A percentile compares a stretch with the other conserved stretches of the same genome.
phyloP scores from a whole-genome alignment of 805 yeast genomes.

The Cephaloascus fragrans region DNA sequence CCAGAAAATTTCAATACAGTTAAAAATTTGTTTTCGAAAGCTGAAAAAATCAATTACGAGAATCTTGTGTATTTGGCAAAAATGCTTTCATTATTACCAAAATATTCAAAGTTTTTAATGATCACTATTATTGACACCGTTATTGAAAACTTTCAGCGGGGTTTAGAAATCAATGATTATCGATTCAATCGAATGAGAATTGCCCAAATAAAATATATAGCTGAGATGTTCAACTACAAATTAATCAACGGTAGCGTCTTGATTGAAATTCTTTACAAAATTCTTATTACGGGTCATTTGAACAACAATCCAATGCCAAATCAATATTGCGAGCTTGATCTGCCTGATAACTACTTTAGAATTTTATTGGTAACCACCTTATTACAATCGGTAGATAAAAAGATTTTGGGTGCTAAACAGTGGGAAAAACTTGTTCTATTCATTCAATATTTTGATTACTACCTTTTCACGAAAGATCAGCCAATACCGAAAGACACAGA shows the following conservation, averaged over 20 bases:
- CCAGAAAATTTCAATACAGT: constrained; percentile 20
- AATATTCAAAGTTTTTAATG: constrained; percentile 27
- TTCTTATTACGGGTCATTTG: constrained; percentile 59
- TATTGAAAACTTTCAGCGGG: constrained; percentile 54
- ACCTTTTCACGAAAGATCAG: constrained; percentile 46
- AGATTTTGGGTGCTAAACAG: constrained; percentile 6
- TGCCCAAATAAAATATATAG: constrained; percentile 50
- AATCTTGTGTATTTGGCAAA: constrained; percentile 40
- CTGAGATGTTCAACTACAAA: constrained; percentile 41
- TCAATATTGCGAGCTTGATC: constrained; percentile 37
- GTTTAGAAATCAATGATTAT: constrained; percentile 57
- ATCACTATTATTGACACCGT: constrained; percentile 47
- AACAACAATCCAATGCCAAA: constrained; percentile 44
- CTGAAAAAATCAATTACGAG: constrained; percentile 54
- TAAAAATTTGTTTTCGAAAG: constrained; percentile 31
- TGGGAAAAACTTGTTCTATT: constrained; percentile 24
- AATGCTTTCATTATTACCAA: constrained; percentile 23
- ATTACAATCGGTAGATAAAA: constrained; percentile 19
- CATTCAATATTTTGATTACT: constrained; percentile 61
- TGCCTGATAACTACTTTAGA: constrained; percentile 62
- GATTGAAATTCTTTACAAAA: constrained; percentile 41
- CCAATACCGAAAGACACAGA: constrained; percentile 59
- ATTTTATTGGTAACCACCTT: constrained; percentile 43
- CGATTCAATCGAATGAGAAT: constrained; percentile 49
- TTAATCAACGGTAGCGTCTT: constrained; percentile 37